phyloP scores from a whole-genome alignment of 2,329 filamentous ascomycete species.

The Trichoderma brevicompactum region DNA sequence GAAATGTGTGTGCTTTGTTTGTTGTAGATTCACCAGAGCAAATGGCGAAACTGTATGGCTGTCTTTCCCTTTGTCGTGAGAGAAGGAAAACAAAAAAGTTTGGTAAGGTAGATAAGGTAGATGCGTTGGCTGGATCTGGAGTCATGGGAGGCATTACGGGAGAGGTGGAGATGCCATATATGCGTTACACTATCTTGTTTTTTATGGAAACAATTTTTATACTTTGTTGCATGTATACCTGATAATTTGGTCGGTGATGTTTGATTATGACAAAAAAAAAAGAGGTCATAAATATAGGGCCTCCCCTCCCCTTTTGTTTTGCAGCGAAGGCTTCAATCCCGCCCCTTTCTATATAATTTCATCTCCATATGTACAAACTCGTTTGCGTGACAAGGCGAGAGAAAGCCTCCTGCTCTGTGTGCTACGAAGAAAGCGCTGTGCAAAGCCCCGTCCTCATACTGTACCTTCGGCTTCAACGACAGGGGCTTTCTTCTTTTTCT shows the following conservation, averaged over 20 bases:
- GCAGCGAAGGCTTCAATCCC: neutral
- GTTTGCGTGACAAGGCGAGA: too few species aligned
- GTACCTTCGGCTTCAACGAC: constrained; percentile 39
- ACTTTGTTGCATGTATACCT: neutral
- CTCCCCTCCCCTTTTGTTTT: too few species aligned
- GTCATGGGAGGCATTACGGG: neutral
- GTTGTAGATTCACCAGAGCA: constrained; percentile 23
- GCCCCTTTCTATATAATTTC: constrained; percentile 5
- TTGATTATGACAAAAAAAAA: too few species aligned
- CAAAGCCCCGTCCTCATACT: constrained; percentile 23
- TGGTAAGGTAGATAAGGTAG: constrained; percentile 22
- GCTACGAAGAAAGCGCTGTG: neutral
- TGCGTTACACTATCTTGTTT: constrained; percentile 16
- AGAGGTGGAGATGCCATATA: constrained; percentile 17
- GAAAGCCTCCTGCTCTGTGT: neutral
- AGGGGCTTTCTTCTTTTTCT: constrained; percentile 50
- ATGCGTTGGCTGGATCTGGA: constrained; percentile 24
- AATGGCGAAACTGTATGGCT: constrained; percentile 9
- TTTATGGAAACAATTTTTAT: constrained; percentile 9
- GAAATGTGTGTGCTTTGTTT: constrained; percentile 22
- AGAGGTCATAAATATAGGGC: too few species aligned
- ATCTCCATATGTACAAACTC: constrained; percentile 18
- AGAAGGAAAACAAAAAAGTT: constrained; percentile 13
- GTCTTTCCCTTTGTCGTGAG: constrained; percentile 15
- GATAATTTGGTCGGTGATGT: neutral